These are phyloP conservation scores for Cordyceps fumosorosea DNA, from an alignment of 2,329 filamentous ascomycete species.

Conservation along the genomic window DNA sequence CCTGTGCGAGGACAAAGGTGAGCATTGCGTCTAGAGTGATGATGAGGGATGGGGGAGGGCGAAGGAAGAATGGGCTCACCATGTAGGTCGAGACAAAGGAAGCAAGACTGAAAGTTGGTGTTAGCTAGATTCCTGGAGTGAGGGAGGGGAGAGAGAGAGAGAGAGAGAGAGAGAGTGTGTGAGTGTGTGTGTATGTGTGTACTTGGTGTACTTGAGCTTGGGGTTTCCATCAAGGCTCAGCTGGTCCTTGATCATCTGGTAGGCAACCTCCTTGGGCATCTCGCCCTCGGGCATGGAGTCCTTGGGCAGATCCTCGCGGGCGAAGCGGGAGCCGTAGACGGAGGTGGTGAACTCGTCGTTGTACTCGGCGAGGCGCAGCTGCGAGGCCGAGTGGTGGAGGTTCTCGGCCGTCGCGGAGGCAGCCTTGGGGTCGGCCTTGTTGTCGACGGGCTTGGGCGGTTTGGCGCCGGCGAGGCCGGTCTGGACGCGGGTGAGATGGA, in stretches of 20 bases:
- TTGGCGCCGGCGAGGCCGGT: constrained; percentile 1
- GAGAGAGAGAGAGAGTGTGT: neutral
- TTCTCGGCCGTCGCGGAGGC: constrained; percentile 15
- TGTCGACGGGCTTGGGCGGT: neutral
- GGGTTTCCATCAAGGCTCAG: constrained; percentile 87
- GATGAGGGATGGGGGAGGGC: neutral
- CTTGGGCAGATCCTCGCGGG: constrained; percentile 70
- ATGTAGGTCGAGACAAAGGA: constrained; percentile 96
- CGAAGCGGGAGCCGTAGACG: constrained; percentile 84
- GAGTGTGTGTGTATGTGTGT: too few relatives aligned
- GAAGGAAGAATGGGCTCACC: constrained; percentile 41
- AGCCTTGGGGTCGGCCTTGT: neutral
- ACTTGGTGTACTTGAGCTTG: constrained; percentile 79
- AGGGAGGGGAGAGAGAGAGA: neutral
- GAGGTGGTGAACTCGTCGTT: constrained; percentile 62
- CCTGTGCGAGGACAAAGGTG: constrained; percentile 40
- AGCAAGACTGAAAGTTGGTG: constrained; percentile 56
- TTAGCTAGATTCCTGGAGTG: constrained; percentile 19
- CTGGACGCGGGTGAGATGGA: constrained; percentile 11
- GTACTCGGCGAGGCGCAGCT: constrained; percentile 43
- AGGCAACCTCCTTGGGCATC: constrained; percentile 91
- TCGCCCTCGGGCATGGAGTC: constrained; percentile 82
- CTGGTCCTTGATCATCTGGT: constrained; percentile 94
- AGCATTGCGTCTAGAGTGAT: neutral
- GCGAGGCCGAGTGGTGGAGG: constrained; percentile 33